Base-by-base conservation (phyloP, 1,284 basidiomycete species). In the Neonothopanus nambi region DNA sequence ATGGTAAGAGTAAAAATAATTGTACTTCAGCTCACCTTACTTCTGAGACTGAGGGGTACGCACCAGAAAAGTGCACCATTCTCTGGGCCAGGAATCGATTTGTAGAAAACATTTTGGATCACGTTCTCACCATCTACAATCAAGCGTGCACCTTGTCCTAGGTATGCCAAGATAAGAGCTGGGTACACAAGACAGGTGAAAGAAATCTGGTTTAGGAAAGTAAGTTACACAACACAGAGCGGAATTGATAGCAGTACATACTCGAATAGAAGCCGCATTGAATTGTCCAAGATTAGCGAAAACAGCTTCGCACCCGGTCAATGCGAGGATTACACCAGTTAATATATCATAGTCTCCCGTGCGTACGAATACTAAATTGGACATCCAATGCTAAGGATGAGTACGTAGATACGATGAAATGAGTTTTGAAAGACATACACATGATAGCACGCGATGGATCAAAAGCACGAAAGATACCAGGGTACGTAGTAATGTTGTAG, bases 281-380 rank as follows among this genome's bases (percentile, higher is more conserved):
- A 87, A 87, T 60, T 85, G 84, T 3, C 82, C 84, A 15, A 87
- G 71, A 59, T 83, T 85, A 30, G 83, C 84, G 65, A 87, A 87
- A 46, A 87, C 69, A 3, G 85, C 85, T 64, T 89, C 86, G 57
- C 78, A 84, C 1, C 85, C 86, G 0, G 86, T 88, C 18, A 88
- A 59, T 1, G 80, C 76, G 1, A 89, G 75, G 6, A 89, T 65
- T 1, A 88, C 74, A 37, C 86, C 86, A n/a, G 81, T 73, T 2
- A 89, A 74, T 3, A 80, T 62, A 56, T 83, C 81, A 54, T 82
- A 87, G 55, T 86, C 67, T 47, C 69, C 71, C 1, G 84, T 87
- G 8, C 86, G 76, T 1, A 86, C 79, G 57, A 89, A 89, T 8
- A 80, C 82, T 85, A 54, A 0, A 18, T 40, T 7, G n/a, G 6